Conservation (phyloP, 805 yeast genomes). For the Saccharomycopsis capsularis region DNA sequence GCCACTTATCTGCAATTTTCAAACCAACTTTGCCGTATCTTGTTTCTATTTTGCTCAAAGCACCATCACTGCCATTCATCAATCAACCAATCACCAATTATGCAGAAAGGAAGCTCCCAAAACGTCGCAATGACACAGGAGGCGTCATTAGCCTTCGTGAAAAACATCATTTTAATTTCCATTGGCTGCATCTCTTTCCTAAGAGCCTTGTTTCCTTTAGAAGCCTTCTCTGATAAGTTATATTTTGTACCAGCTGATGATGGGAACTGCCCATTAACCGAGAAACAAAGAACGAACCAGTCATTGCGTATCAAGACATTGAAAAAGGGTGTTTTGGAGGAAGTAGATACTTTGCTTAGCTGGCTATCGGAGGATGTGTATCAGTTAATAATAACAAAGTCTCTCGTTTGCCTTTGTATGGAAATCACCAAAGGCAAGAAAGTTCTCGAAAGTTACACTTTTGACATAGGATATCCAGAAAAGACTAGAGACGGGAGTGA, state of each 20-base stretch:
- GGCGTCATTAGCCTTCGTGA: not conserved
- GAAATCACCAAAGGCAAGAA: constrained; percentile 28
- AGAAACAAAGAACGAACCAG: constrained; percentile 25
- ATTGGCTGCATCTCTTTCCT: constrained; percentile 52
- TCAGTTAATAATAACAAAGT: constrained; percentile 37
- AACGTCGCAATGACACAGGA: not conserved
- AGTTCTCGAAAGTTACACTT: constrained; percentile 2
- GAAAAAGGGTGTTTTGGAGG: constrained; percentile 37
- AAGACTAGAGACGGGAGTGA: not conserved
- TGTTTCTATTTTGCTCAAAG: too few species aligned
- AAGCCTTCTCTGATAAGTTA: constrained; percentile 37
- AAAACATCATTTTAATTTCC: constrained; percentile 31
- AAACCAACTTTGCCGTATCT: too few species aligned
- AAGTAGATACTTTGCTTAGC: constrained; percentile 42
- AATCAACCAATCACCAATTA: too few species aligned
- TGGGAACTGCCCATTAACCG: constrained; percentile 24
- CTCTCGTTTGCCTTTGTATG: constrained; percentile 39
- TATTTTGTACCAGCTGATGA: constrained; percentile 30
- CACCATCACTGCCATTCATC: too few species aligned
- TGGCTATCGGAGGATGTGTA: constrained; percentile 49
- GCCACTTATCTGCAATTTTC: too few species aligned
- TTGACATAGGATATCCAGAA: not conserved
- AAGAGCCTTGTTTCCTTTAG: constrained; percentile 52
- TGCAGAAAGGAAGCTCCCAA: too few species aligned
- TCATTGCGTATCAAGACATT: constrained; percentile 44